A percentile compares a stretch with the other conserved stretches of the same genome.
These are phyloP conservation scores for Sugiyamaella valdiviana DNA, from an alignment of 805 yeast species.

Conservation along the genomic window DNA sequence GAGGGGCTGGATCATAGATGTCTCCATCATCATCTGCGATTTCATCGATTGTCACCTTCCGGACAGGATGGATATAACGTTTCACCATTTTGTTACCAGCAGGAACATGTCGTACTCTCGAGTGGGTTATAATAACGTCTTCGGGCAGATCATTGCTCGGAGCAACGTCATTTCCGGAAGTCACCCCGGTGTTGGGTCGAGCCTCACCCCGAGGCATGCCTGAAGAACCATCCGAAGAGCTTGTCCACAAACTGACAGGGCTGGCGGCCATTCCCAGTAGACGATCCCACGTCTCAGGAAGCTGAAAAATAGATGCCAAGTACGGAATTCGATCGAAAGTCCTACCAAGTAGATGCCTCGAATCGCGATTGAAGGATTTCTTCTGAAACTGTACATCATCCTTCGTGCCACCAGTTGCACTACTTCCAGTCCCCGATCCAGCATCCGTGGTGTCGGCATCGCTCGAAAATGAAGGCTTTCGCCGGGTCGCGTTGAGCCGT, in stretches of 20 bases:
- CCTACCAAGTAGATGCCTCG: not conserved
- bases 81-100: not conserved
- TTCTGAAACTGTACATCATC: not conserved
- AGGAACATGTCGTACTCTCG: not conserved
- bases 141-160: not conserved
- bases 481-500: not conserved
- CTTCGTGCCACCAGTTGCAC: not conserved
- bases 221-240: not conserved
- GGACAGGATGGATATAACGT: not conserved
- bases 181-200: too few species aligned
- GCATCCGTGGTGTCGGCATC: not conserved
- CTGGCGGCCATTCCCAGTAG: constrained; percentile 3
- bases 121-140: not conserved
- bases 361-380: too few species aligned
- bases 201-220: too few species aligned
- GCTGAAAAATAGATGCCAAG: not conserved
- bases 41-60: not conserved
- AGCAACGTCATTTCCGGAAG: not conserved
- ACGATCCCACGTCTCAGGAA: not conserved
- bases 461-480: not conserved
- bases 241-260: constrained; percentile 4
- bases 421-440: not conserved
- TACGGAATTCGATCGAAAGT: not conserved
- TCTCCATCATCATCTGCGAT: constrained; percentile 20
- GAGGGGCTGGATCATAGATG: constrained; percentile 10